Evolutionary conservation across 306 rosid genomes (phyloP).

Genomic region (Delonix regia): DNA sequence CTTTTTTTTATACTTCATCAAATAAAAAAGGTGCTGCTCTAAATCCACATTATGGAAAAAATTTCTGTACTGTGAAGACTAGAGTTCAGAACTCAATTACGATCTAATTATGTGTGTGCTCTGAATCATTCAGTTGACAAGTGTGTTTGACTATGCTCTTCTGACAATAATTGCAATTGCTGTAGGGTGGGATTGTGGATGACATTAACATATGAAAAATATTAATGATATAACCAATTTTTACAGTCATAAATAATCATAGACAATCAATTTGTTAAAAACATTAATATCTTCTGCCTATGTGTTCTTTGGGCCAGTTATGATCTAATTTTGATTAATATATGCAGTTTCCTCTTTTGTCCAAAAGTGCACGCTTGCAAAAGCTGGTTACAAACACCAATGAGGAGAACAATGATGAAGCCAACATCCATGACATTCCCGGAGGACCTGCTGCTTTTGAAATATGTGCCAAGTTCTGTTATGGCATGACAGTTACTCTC

Average conservation of each 20-base stretch:
- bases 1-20: background rate
- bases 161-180: background rate
- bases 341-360: slow-evolving; percentile 87
- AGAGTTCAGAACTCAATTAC: background rate
- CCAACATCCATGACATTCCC: slow-evolving; percentile 76
- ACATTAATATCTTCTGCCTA: background rate
- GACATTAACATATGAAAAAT: background rate
- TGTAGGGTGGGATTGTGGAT: background rate
- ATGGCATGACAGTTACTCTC: slow-evolving; percentile 89
- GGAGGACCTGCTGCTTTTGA: slow-evolving; percentile 97
- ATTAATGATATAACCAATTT: background rate
- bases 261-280: background rate
- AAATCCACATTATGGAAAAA: background rate
- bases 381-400: slow-evolving; percentile 63
- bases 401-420: slow-evolving; percentile 66
- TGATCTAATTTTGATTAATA: slow-evolving; percentile 28
- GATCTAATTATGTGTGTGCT: background rate
- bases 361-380: slow-evolving; percentile 83
- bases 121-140: background rate
- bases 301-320: background rate
- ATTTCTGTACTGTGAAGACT: background rate
- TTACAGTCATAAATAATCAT: background rate
- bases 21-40: background rate
- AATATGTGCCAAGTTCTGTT: slow-evolving; percentile 93
- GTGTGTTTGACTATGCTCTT: background rate